Evolutionary conservation across 1,284 basidiomycete species (phyloP).

Genomic region (Cryptococcus deneoformans): DNA sequence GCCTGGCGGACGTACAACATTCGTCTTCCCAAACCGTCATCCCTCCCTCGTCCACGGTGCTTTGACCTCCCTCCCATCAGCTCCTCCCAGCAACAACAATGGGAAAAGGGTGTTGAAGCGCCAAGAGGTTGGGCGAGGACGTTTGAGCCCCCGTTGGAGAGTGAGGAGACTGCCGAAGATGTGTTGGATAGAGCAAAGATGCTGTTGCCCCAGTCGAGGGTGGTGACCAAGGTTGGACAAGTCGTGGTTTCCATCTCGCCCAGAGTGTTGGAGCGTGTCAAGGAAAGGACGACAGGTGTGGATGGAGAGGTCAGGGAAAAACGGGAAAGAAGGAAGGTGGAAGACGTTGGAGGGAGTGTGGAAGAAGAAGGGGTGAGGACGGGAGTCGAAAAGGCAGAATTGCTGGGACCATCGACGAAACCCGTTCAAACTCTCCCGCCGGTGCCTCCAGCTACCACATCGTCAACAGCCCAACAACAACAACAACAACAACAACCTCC

Average conservation of each 20-base stretch:
- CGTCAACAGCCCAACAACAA: no score
- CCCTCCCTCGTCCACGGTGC: not conserved
- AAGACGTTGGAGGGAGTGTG: no score
- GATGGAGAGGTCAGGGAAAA: slow-evolving; percentile 1
- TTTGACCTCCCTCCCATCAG: slow-evolving; percentile 14
- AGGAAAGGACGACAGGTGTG: slow-evolving; percentile 40
- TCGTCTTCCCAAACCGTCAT: slow-evolving; percentile 56
- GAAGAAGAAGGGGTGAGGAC: no score
- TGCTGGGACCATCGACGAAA: no score
- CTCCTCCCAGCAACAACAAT: slow-evolving; percentile 12
- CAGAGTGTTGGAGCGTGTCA: slow-evolving; percentile 25
- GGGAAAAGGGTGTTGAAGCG: slow-evolving; percentile 18
- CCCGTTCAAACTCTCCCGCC: no score
- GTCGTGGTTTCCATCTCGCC: slow-evolving; percentile 36
- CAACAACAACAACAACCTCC: not conserved
- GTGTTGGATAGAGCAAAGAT: slow-evolving; percentile 59
- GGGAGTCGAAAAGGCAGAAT: no score
- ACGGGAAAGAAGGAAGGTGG: no score
- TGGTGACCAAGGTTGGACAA: not conserved
- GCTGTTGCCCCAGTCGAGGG: slow-evolving; percentile 54
- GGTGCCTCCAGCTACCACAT: no score
- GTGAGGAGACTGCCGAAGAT: slow-evolving; percentile 20
- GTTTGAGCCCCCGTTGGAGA: slow-evolving; percentile 73
- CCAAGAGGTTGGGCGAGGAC: slow-evolving; percentile 66
- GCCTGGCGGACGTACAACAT: slow-evolving; percentile 60